These are phyloP conservation scores for Pseudoscleropodium purum DNA, from an alignment of 225 moss, liverwort and hornwort species.

Conservation along the genomic window DNA sequence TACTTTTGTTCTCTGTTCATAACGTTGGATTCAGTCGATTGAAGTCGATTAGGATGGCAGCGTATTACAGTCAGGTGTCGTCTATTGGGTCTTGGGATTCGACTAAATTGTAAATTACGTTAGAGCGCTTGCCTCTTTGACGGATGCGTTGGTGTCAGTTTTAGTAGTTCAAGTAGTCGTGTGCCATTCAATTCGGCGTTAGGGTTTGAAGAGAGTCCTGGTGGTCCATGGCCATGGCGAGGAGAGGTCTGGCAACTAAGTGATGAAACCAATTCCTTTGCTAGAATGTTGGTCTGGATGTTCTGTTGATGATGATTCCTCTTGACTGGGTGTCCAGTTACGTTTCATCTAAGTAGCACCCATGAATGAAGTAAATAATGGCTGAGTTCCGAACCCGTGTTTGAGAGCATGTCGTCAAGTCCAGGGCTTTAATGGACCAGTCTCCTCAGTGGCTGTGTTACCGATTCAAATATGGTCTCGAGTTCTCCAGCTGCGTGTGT, in stretches of 20 bases:
- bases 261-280: neutral
- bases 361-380: neutral
- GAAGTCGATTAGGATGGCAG: no score
- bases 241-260: neutral
- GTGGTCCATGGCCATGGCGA: neutral
- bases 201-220: neutral
- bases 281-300: no score
- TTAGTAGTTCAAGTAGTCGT: no score
- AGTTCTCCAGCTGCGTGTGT: neutral
- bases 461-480: neutral
- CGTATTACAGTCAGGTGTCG: neutral
- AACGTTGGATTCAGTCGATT: no score
- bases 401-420: neutral
- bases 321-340: no score
- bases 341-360: no score
- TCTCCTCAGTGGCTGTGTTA: neutral
- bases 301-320: neutral
- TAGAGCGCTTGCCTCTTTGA: no score
- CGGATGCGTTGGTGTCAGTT: no score
- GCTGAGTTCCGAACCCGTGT: neutral
- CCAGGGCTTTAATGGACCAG: neutral
- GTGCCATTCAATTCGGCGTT: no score
- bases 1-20: neutral
- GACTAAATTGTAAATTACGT: no score
- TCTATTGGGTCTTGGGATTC: neutral